phyloP scores from a whole-genome alignment of 768 basidiomycete genomes.

The Boletales sp. region DNA sequence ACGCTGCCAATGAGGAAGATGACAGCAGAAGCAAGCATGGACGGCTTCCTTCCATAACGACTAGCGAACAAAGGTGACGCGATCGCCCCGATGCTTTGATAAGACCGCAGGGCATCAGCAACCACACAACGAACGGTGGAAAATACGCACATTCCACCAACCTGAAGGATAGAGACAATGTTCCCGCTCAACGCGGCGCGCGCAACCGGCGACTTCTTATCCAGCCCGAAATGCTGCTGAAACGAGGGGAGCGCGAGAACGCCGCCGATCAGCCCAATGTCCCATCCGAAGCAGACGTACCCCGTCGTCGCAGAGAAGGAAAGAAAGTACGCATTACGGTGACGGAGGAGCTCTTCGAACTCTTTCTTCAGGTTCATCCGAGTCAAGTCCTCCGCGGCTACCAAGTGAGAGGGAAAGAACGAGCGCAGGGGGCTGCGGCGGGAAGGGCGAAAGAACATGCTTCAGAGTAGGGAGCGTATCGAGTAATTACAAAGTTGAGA shows the following conservation, averaged over 20 bases:
- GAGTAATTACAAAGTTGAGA: too few relatives aligned
- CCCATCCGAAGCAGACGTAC: constrained; percentile 36
- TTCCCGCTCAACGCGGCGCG: constrained; percentile 32
- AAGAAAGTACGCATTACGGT: constrained; percentile 34
- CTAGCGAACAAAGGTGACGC: constrained; percentile 25
- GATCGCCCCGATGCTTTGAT: constrained; percentile 28
- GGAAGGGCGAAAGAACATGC: too few relatives aligned
- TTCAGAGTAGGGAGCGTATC: too few relatives aligned
- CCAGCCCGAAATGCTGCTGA: constrained; percentile 32
- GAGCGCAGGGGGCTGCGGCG: too few relatives aligned
- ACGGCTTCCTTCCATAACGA: constrained; percentile 35
- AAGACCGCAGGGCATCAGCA: not conserved
- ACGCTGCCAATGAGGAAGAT: constrained; percentile 34
- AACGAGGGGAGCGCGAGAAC: constrained; percentile 36
- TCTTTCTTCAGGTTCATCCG: constrained; percentile 22
- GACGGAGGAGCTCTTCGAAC: constrained; percentile 19
- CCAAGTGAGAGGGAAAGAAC: too few relatives aligned
- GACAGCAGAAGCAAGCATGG: constrained; percentile 27
- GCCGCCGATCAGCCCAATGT: constrained; percentile 36
- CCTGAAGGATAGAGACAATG: constrained; percentile 37
- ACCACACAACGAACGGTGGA: too few relatives aligned
- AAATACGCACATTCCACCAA: constrained; percentile 32
- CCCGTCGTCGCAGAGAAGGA: constrained; percentile 33
- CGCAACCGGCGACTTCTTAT: constrained; percentile 21
- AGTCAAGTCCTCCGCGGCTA: not conserved